These are phyloP conservation scores for Wickerhamomyces mucosus DNA, from an alignment of 805 yeast genomes.

Conservation along the genomic window DNA sequence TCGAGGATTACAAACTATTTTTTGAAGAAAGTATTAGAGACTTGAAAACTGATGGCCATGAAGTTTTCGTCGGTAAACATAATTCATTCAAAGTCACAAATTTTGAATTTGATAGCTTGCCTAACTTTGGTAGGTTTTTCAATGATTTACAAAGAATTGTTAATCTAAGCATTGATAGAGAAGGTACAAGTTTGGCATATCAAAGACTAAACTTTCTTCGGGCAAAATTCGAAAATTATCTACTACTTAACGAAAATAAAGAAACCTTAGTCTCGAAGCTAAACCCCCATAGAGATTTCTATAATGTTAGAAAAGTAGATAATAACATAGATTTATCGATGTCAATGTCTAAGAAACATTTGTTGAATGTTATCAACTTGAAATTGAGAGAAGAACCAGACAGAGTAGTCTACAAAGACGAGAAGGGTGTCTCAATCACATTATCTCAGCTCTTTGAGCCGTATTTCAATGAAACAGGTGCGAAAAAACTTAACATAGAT, in stretches of 20 bases:
- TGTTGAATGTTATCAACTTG: conserved; percentile 28
- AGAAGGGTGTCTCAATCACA: conserved; percentile 17
- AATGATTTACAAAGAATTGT: conserved; percentile 21
- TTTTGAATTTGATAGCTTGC: conserved; percentile 10
- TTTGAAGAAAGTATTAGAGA: background rate
- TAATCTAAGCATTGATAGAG: conserved; percentile 7
- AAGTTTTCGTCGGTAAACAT: conserved; percentile 1
- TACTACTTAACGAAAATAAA: conserved; percentile 23
- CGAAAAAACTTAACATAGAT: conserved; percentile 17
- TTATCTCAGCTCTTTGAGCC: conserved; percentile 18
- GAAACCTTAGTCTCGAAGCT: conserved; percentile 27
- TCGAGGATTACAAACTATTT: conserved; percentile 18
- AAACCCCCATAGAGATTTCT: conserved; percentile 33
- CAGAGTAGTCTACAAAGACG: conserved; percentile 23
- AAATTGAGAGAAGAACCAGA: conserved; percentile 27
- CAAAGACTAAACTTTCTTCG: conserved; percentile 23
- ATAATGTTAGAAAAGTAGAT: conserved; percentile 34
- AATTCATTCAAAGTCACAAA: conserved; percentile 20
- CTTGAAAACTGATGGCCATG: conserved; percentile 4
- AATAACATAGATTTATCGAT: conserved; percentile 97
- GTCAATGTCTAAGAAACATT: conserved; percentile 94
- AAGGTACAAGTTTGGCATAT: conserved; percentile 11
- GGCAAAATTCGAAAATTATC: conserved; percentile 27
- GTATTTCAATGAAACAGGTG: conserved; percentile 22
- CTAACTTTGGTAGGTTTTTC: conserved; percentile 22